These are phyloP conservation scores for Berkeleyomyces rouxiae DNA, from an alignment of 2,329 filamentous ascomycete species.

Conservation along the genomic window DNA sequence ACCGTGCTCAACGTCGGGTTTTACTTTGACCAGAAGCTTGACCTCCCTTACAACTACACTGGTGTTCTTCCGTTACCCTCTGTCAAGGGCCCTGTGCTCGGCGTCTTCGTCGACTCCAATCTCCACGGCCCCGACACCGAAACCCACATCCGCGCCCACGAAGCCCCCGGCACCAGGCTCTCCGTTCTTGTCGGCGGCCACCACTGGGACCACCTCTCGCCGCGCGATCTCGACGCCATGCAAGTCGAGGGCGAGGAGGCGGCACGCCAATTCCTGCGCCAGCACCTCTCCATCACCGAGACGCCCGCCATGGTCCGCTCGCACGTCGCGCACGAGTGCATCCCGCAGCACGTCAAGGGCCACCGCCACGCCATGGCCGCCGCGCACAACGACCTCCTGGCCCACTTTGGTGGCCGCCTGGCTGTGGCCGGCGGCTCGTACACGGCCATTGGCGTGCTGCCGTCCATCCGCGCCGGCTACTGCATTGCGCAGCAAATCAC, in stretches of 20 bases:
- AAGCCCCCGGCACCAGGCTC: constrained; percentile 56
- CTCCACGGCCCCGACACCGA: constrained; percentile 34
- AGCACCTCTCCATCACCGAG: constrained; percentile 30
- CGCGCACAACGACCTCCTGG: constrained; percentile 37
- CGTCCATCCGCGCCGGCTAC: constrained; percentile 32
- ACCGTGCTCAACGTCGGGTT: constrained; percentile 88
- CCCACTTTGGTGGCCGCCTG: constrained; percentile 44
- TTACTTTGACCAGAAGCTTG: constrained; percentile 51
- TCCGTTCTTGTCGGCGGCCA: constrained; percentile 93
- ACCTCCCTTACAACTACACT: constrained; percentile 54
- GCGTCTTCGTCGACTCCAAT: constrained; percentile 82
- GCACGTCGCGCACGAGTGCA: constrained; percentile 49
- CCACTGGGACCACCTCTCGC: constrained; percentile 52
- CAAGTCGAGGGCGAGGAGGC: constrained; percentile 54
- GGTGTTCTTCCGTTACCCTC: constrained; percentile 80
- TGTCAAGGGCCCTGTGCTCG: constrained; percentile 64
- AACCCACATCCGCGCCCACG: constrained; percentile 18
- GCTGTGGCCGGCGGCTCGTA: constrained; percentile 45
- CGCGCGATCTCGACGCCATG: constrained; percentile 48
- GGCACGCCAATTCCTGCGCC: constrained; percentile 50
- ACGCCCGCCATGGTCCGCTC: constrained; percentile 44
- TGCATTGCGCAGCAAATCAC: constrained; percentile 28
- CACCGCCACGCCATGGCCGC: constrained; percentile 47
- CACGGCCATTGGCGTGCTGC: constrained; percentile 33
- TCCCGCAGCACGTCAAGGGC: constrained; percentile 78